Evolutionary conservation across 345 rosid genomes (phyloP).

Genomic region (Pistacia integerrima): DNA sequence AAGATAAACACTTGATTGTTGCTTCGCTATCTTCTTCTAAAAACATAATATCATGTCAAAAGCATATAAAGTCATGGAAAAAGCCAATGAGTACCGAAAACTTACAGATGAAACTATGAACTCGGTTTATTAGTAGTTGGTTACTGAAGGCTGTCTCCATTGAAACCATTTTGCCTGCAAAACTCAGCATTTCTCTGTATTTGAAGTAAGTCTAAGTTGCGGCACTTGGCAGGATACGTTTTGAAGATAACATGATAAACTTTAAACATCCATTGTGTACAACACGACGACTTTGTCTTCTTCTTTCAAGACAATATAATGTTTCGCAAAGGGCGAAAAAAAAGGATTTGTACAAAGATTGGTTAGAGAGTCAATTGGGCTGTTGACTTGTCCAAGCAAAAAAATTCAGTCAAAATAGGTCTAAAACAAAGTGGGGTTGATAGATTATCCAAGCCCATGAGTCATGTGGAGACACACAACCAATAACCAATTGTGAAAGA

Average conservation of each 20-base stretch:
- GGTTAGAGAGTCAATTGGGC: too few relatives aligned
- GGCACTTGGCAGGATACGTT: background rate
- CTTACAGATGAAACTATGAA: slow-evolving; percentile 41
- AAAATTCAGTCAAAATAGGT: too few relatives aligned
- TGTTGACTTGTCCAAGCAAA: background rate
- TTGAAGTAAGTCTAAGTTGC: background rate
- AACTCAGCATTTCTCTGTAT: slow-evolving; percentile 17
- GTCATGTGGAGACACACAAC: too few relatives aligned
- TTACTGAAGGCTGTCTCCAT: slow-evolving; percentile 23
- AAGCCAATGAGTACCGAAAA: background rate
- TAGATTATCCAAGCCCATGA: too few relatives aligned
- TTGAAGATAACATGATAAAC: slow-evolving; percentile 22
- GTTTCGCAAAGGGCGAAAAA: too few relatives aligned
- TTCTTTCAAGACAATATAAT: background rate
- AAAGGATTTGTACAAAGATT: too few relatives aligned
- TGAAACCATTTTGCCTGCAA: slow-evolving; percentile 26
- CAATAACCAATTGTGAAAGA: background rate
- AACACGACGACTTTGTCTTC: background rate
- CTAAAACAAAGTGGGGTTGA: too few relatives aligned
- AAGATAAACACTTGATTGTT: background rate
- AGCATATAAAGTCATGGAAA: background rate
- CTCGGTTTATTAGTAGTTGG: slow-evolving; percentile 26
- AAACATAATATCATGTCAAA: background rate
- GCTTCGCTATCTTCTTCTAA: background rate
- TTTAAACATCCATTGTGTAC: slow-evolving; percentile 6